phyloP scores from a whole-genome alignment of 148 eudicot genomes.

The Chenopodium formosanum region DNA sequence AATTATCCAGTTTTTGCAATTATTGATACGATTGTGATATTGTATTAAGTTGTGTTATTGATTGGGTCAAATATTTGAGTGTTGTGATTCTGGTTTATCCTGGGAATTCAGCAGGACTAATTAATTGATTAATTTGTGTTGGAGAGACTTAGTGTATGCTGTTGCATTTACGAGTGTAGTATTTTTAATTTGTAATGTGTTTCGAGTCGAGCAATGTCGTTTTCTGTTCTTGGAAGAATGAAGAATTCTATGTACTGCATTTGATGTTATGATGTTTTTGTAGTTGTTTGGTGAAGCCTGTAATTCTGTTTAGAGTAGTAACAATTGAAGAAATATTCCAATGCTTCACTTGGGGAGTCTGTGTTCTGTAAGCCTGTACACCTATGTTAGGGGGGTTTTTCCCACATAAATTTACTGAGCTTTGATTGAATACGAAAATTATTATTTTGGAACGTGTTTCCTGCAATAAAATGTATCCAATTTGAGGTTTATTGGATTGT shows the following conservation, averaged over 20 bases:
- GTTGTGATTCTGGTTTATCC: no score
- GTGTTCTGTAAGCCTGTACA: no score
- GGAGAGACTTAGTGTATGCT: neutral
- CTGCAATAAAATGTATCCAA: neutral
- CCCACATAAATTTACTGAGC: no score
- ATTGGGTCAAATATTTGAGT: neutral
- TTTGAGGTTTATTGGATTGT: neutral
- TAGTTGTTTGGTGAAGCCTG: neutral
- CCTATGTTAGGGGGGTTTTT: no score
- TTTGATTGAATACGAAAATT: no score
- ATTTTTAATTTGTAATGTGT: no score
- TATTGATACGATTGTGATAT: neutral
- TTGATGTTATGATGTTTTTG: neutral
- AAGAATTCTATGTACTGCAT: neutral
- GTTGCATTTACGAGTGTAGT: neutral
- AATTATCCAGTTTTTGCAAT: no score
- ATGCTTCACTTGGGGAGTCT: no score
- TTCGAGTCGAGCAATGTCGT: neutral
- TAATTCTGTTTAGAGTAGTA: no score
- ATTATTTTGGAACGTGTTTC: neutral
- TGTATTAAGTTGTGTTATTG: neutral
- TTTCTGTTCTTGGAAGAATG: neutral
- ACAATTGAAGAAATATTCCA: no score
- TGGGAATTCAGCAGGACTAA: no score
- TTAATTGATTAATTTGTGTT: neutral